Conservation (phyloP, 2,329 filamentous ascomycete genomes). For the Fusarium zealandicum region DNA sequence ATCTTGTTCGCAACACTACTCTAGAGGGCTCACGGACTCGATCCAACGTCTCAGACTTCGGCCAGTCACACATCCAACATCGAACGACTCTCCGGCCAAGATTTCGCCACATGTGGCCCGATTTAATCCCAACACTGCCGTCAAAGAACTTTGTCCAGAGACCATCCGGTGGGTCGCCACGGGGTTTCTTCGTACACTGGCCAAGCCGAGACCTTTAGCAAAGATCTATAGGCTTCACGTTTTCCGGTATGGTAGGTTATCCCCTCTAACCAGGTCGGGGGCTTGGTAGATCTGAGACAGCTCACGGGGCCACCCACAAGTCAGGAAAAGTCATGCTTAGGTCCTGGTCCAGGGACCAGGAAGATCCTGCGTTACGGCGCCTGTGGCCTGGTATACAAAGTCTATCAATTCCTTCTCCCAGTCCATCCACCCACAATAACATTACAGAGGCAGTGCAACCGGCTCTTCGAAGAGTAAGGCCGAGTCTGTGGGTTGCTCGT, state of each 20-base stretch:
- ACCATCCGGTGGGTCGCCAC: neutral
- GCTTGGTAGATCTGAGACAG: neutral
- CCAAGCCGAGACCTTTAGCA: neutral
- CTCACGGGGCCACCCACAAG: neutral
- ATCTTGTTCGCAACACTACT: no score
- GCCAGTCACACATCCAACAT: neutral
- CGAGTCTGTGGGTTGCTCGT: neutral
- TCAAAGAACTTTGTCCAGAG: neutral
- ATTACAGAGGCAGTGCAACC: slow-evolving; percentile 21
- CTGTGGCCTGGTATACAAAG: slow-evolving; percentile 31
- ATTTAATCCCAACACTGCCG: neutral
- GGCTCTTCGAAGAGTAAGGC: neutral
- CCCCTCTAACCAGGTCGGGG: neutral
- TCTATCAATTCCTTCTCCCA: slow-evolving; percentile 29
- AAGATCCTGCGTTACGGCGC: slow-evolving; percentile 11
- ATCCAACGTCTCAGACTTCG: no score
- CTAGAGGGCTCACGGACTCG: no score
- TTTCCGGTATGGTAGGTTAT: neutral
- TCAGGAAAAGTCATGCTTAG: neutral
- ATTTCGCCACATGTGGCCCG: neutral
- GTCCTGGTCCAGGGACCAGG: neutral
- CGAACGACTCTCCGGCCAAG: neutral
- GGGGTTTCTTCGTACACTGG: neutral
- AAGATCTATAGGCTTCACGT: neutral
- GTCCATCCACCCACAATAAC: slow-evolving; percentile 13